phyloP scores from a whole-genome alignment of 768 basidiomycete genomes.

The Auriculariales sp. region DNA sequence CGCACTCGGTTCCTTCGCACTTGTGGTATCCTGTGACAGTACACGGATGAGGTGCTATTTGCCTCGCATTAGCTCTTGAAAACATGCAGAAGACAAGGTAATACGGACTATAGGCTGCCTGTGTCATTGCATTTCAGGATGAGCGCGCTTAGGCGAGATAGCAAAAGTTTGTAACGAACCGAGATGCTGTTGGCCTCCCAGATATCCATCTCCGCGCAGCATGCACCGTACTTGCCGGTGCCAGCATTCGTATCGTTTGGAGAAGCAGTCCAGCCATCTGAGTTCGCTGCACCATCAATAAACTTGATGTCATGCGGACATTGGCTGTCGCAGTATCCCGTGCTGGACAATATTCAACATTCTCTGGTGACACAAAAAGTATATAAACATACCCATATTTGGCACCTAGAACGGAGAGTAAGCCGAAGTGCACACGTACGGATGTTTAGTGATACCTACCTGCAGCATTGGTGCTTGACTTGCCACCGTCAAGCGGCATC shows the following conservation, averaged over 20 bases:
- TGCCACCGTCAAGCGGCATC: slow-evolving; percentile 43
- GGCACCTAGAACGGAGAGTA: no score
- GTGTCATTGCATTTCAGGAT: no score
- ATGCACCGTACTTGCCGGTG: slow-evolving; percentile 15
- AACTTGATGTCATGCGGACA: slow-evolving; percentile 47
- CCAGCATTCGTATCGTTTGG: slow-evolving; percentile 20
- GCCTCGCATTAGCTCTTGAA: no score
- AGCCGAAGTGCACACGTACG: no score
- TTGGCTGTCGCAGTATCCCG: slow-evolving; percentile 51
- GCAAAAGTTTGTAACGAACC: no score
- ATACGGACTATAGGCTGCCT: no score
- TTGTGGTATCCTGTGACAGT: slow-evolving; percentile 22
- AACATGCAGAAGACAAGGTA: no score
- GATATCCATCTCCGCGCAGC: slow-evolving; percentile 22
- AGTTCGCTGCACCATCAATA: slow-evolving; percentile 32
- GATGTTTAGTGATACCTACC: no score
- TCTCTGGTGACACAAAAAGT: no score
- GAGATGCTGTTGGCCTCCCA: slow-evolving; percentile 20
- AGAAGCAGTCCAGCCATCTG: slow-evolving; percentile 15
- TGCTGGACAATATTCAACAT: no score
- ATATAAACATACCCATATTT: no score
- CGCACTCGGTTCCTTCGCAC: slow-evolving; percentile 30
- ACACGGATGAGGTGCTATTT: slow-evolving; percentile 36
- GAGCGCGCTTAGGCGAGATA: no score
- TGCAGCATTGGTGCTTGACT: slow-evolving; percentile 38